Percentiles rank a stretch among this genome's conserved stretches.
These are phyloP conservation scores for Chlamydomonas sp. DNA, from an alignment of 139 green algal species.

Conservation along the genomic window DNA sequence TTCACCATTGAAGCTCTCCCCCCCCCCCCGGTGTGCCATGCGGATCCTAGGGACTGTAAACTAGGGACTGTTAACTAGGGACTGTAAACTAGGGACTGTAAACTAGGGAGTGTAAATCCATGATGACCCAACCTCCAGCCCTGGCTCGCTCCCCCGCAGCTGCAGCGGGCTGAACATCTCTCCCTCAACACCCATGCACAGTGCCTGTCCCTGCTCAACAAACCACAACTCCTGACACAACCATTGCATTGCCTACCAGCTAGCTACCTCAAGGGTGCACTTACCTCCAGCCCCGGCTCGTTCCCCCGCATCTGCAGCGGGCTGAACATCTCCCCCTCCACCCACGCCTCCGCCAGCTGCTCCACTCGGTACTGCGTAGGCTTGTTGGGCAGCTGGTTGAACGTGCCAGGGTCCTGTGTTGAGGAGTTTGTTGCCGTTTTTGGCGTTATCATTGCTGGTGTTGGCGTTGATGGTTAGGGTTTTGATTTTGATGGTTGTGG, in stretches of 20 bases:
- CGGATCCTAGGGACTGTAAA: too few species aligned
- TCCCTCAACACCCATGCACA: too few species aligned
- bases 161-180: neutral
- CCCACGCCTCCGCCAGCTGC: conserved; percentile 42
- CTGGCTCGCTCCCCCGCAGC: neutral
- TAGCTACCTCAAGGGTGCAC: conserved; percentile 13
- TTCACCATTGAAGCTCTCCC: too few species aligned
- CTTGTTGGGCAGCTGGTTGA: conserved; percentile 14
- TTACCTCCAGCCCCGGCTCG: neutral
- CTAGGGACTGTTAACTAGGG: too few species aligned
- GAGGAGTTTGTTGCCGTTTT: neutral
- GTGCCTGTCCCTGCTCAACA: neutral
- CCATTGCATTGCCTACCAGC: too few species aligned
- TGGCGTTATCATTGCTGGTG: neutral
- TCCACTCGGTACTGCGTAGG: conserved; percentile 21
- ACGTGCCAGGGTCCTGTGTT: conserved; percentile 19
- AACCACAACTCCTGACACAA: neutral
- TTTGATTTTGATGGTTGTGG: neutral
- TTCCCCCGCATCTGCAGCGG: neutral
- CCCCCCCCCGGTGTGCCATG: too few species aligned
- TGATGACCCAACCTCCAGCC: too few species aligned
- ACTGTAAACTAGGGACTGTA: too few species aligned
- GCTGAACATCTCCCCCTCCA: conserved; percentile 19
- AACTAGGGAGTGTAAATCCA: conserved; percentile 17
- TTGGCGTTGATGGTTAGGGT: neutral